Evolutionary conservation across 2,329 filamentous ascomycete species (phyloP).

Genomic region (Xylariaceae sp.): DNA sequence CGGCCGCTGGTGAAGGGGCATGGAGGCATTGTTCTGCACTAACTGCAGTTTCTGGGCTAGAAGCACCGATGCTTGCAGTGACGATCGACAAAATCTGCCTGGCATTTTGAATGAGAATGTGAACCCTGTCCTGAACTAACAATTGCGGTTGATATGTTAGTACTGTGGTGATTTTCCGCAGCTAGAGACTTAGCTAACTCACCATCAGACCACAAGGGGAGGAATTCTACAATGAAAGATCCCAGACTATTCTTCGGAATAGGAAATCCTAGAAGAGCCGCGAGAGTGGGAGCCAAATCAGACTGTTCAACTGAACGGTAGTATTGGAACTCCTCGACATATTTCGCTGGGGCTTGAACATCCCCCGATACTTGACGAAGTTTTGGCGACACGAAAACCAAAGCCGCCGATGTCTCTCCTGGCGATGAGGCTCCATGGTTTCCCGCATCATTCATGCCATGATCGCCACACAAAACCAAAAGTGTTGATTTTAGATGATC

Average conservation of each 20-base stretch:
- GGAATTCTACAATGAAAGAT: slow-evolving; percentile 74
- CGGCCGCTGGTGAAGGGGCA: slow-evolving; percentile 46
- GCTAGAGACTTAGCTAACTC: slow-evolving; percentile 21
- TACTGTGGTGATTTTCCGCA: neutral
- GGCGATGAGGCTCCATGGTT: slow-evolving; percentile 94
- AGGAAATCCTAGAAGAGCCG: slow-evolving; percentile 81
- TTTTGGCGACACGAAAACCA: slow-evolving; percentile 88
- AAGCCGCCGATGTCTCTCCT: slow-evolving; percentile 88
- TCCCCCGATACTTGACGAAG: slow-evolving; percentile 53
- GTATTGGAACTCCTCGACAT: slow-evolving; percentile 71
- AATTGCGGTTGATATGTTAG: slow-evolving; percentile 13
- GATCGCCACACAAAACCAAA: slow-evolving; percentile 84
- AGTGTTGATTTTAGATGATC: slow-evolving; percentile 72
- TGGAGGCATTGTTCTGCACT: slow-evolving; percentile 26
- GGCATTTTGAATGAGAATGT: slow-evolving; percentile 73
- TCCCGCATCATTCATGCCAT: slow-evolving; percentile 99
- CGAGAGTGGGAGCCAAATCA: slow-evolving; percentile 86
- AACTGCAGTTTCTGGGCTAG: slow-evolving; percentile 37
- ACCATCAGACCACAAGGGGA: slow-evolving; percentile 71
- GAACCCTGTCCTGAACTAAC: slow-evolving; percentile 40
- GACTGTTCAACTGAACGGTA: slow-evolving; percentile 88
- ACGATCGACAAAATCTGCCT: slow-evolving; percentile 76
- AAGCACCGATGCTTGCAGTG: slow-evolving; percentile 61
- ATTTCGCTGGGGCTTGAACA: slow-evolving; percentile 50
- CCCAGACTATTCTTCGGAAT: slow-evolving; percentile 87